phyloP scores from a whole-genome alignment of 306 rosid species.

The Abrus precatorius region DNA sequence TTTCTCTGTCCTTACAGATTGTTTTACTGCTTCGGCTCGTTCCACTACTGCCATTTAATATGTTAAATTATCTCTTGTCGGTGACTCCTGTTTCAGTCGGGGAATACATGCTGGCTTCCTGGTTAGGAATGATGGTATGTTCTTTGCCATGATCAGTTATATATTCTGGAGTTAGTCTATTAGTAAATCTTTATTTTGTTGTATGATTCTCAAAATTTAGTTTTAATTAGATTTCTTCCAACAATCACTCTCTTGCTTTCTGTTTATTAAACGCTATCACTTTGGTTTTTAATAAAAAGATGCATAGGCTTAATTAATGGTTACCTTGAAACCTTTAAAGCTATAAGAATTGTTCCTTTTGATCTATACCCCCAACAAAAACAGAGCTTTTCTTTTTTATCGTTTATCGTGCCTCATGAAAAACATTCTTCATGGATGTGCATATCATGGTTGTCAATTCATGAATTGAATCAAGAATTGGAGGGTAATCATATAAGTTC shows the following conservation, averaged over 20 bases:
- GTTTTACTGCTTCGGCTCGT: conserved; percentile 93
- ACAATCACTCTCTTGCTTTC: conserved; percentile 18
- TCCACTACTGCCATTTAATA: conserved; percentile 93
- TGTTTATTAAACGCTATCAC: background rate
- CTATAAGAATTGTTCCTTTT: conserved; percentile 31
- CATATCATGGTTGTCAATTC: background rate
- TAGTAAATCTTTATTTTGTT: conserved; percentile 30
- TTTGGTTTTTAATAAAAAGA: background rate
- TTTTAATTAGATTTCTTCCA: conserved; percentile 40
- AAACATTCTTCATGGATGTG: conserved; percentile 17
- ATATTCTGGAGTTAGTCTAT: conserved; percentile 30
- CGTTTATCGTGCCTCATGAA: background rate
- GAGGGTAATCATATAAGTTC: background rate
- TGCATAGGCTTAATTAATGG: conserved; percentile 11
- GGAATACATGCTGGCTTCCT: conserved; percentile 92
- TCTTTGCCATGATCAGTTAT: conserved; percentile 48
- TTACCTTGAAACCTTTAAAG: conserved; percentile 22
- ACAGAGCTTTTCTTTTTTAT: background rate
- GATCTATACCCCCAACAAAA: background rate
- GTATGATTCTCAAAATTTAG: background rate
- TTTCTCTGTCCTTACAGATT: conserved; percentile 64
- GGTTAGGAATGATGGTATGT: conserved; percentile 98
- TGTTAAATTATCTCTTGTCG: conserved; percentile 88
- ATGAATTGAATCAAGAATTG: background rate
- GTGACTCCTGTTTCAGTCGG: conserved; percentile 91